phyloP scores from a whole-genome alignment of 768 basidiomycete species.

The Lactifluus hygrophoroides region DNA sequence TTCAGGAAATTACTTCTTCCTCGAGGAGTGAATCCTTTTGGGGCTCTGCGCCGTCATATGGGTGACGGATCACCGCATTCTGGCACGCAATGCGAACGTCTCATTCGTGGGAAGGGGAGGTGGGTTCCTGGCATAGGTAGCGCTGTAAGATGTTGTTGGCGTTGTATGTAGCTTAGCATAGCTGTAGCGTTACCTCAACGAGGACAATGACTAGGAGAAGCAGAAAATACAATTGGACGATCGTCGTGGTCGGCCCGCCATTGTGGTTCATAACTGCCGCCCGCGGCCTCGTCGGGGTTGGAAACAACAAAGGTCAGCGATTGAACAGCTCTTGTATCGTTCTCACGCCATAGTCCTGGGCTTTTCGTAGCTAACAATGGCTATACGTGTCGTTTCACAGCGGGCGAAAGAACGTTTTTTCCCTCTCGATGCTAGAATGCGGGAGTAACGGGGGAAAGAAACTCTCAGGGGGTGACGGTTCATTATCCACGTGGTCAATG shows the following conservation, averaged over 20 bases:
- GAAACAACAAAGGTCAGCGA: conserved; percentile 2
- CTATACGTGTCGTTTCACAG: not conserved
- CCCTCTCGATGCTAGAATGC: not conserved
- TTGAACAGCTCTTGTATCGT: not conserved
- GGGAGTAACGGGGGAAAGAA: not conserved
- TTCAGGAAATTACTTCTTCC: conserved; percentile 87
- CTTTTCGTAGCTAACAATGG: no score
- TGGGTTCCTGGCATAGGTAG: not conserved
- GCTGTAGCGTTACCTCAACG: conserved; percentile 7
- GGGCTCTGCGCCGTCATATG: not conserved
- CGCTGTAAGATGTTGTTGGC: not conserved
- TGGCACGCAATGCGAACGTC: not conserved
- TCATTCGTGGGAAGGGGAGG: not conserved
- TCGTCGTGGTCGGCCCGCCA: not conserved
- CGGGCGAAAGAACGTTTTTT: not conserved
- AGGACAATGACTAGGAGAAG: not conserved
- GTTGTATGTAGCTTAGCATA: conserved; percentile 1
- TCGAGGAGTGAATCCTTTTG: conserved; percentile 54
- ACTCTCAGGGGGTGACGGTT: no score
- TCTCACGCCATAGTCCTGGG: not conserved
- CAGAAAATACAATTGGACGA: not conserved
- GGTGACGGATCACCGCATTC: not conserved
- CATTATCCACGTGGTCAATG: not conserved
- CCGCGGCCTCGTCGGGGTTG: conserved; percentile 2
- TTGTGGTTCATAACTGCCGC: not conserved